Percentiles rank a stretch among this genome's conserved stretches.
Conservation (phyloP, 176 grass and related monocot species). For the Rhynchospora breviuscula region DNA sequence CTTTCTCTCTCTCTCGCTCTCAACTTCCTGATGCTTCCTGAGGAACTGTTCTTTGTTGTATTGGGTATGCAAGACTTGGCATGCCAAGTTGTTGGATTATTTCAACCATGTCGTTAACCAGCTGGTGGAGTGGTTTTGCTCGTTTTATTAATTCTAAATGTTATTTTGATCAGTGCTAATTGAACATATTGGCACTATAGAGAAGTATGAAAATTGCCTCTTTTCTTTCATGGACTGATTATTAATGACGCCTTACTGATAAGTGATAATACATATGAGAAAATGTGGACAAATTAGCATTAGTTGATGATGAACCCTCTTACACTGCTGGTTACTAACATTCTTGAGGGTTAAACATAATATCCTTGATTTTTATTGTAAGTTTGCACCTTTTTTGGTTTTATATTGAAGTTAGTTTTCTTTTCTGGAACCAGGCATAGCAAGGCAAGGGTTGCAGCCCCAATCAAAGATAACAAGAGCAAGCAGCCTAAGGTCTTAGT, state of each 20-base stretch:
- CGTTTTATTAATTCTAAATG: not conserved
- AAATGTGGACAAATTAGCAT: not conserved
- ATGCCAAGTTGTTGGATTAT: not conserved
- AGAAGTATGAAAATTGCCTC: not conserved
- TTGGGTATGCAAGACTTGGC: not conserved
- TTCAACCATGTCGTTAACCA: not conserved
- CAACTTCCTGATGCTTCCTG: not conserved
- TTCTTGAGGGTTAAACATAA: not conserved
- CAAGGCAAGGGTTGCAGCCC: slow-evolving; percentile 85
- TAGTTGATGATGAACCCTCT: not conserved
- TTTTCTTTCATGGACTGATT: not conserved
- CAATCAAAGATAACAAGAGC: slow-evolving; percentile 98
- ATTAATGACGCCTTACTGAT: not conserved
- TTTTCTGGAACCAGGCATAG: slow-evolving; percentile 56
- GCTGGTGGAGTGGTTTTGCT: not conserved
- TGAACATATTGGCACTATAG: not conserved
- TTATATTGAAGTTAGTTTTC: slow-evolving; percentile 11
- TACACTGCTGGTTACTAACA: not conserved
- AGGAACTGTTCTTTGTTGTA: not conserved
- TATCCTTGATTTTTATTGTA: not conserved
- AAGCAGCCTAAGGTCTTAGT: slow-evolving; percentile 82
- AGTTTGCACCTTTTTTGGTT: not conserved
- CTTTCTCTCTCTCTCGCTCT: not conserved
- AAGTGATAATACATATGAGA: not conserved
- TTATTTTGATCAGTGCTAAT: not conserved